Base-by-base conservation (phyloP, 1,139 yeast species). In the Yamadazyma songkhlaensis region DNA sequence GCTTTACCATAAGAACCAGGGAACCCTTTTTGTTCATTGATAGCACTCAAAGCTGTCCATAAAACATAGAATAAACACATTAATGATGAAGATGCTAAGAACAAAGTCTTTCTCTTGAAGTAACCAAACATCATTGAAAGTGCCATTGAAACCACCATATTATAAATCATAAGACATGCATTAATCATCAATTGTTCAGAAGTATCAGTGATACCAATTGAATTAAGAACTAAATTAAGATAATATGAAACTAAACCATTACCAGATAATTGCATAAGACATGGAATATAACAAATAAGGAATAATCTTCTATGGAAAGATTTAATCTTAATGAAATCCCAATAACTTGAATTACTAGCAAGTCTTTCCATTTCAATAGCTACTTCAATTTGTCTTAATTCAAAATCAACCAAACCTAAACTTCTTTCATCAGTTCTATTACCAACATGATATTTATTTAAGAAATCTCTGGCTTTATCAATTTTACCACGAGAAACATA, bases 151-250 rank as follows among this genome's bases (percentile, higher is more conserved):
- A 51, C 40, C 7, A 48, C 58, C 29, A 48, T 51, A 38, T 51
- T 35, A 27, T 54, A 47, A 14, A 54, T 38, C 22, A 47, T 45
- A 43, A 67, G 53, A 28, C 61, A 56, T 22, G 67, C 76, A 48
- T 72, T 73, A 42, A 72, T 68, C 37, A 65, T 52, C 39, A 73
- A 59, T 51, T 73, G 76, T 7, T 55, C 47, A 6, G 50, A 40
- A 6, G 49, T 37, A 22, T 39, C 45, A 14, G 45, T 41, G 32
- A 54, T 48, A n/a, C 57, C 57, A 17, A 53, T 34, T 13, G 48
- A 41, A 23, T 38, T 32, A 27, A 54, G 49, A 37, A 54, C 43
- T 2, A 53, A 48, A 4, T 54, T 44, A 33, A 51, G 38, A 41
- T 54, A 54, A 36, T 54, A 54, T n/a, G 51, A 37, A 34, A 44